Evolutionary conservation across 2,329 filamentous ascomycete species (phyloP), one percentile per base, ranked within the genome.

Genomic region (Xylaria sp.): DNA sequence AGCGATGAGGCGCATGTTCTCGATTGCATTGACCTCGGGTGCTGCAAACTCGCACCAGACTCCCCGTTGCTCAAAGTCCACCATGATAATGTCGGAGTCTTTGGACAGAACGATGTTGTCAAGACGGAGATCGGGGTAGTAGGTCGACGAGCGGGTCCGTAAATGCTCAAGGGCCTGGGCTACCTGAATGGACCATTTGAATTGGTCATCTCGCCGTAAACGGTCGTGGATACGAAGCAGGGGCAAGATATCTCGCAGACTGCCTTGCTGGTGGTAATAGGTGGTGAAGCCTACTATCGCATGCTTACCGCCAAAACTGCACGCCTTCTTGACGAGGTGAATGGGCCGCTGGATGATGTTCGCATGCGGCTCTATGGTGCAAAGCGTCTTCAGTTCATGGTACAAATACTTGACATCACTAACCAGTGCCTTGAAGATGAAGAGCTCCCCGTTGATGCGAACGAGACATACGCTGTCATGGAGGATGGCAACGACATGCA

Each of bases 21-120:
- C 83, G 52, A 86, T 73, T 34, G 79, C 79, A 66, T 84, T 84
- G 62, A 86, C 78, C 67, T 86, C 83, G 0, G 83, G 83, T 0
- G 83, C 76, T 1, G 79, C 80, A 69, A 85, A 86, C 68, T 84
- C 81, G 70, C 80, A 83, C 83, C 83, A 86, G 1, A 85, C 82
- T 6, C 83, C 83, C 37, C 83, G 78, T 69, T 86, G 83, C 70
- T 86, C 83, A 66, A 86, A 84, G 62, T 86, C 83, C 3, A 86
- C 77, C 77, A 86, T 80, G 66, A 85, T 68, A 8, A 79, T 71
- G 57, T 84, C 76, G 18, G 72, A 73, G 1, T 72, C 65, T 19
- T 74, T 73, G 1, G 80, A 79, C 11, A 85, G 70, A 2, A 86
- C 79, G 39, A 86, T 75, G 64, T 86, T 85, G 69, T 86, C 83